Percentiles rank a stretch among this genome's conserved stretches.
Conservation (phyloP, 202 grass and related monocot genomes). For the Setaria italica region DNA sequence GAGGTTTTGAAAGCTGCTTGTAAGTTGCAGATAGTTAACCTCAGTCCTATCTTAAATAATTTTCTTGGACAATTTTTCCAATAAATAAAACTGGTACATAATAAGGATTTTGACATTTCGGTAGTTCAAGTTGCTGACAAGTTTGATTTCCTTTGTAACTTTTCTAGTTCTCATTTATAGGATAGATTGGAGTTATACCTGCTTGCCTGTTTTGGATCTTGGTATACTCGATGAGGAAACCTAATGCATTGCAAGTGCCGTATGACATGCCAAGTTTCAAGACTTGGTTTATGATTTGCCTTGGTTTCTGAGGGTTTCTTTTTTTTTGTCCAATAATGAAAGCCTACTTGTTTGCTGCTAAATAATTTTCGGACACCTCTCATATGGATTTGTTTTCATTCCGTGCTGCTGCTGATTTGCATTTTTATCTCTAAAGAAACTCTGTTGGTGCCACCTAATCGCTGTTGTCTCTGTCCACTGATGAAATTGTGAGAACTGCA, state of each 20-base stretch:
- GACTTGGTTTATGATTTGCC: conserved; percentile 8
- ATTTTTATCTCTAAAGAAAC: not conserved
- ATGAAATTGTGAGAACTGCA: conserved; percentile 32
- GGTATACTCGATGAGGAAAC: conserved; percentile 17
- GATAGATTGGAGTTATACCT: conserved; percentile 10
- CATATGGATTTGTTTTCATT: not conserved
- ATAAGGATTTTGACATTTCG: not conserved
- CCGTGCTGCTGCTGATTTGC: not conserved
- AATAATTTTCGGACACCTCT: not conserved
- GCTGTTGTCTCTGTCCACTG: not conserved
- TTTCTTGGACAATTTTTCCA: not conserved
- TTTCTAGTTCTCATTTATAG: not conserved
- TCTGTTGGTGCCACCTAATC: not conserved
- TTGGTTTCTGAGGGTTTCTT: conserved; percentile 16
- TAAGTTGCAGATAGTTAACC: not conserved
- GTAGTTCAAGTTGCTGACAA: conserved; percentile 10
- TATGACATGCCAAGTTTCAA: conserved; percentile 28
- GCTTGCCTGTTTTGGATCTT: conserved; percentile 5
- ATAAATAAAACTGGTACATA: not conserved
- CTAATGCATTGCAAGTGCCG: conserved; percentile 20
- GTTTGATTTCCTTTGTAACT: not conserved
- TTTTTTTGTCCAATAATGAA: not conserved
- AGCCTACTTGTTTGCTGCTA: conserved; percentile 15
- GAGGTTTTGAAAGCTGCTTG: not conserved
- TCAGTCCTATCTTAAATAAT: not conserved